Evolutionary conservation across 169 alveolate genomes (phyloP), one percentile per base, ranked within the genome.

Genomic region (Eimeria acervulina): DNA sequence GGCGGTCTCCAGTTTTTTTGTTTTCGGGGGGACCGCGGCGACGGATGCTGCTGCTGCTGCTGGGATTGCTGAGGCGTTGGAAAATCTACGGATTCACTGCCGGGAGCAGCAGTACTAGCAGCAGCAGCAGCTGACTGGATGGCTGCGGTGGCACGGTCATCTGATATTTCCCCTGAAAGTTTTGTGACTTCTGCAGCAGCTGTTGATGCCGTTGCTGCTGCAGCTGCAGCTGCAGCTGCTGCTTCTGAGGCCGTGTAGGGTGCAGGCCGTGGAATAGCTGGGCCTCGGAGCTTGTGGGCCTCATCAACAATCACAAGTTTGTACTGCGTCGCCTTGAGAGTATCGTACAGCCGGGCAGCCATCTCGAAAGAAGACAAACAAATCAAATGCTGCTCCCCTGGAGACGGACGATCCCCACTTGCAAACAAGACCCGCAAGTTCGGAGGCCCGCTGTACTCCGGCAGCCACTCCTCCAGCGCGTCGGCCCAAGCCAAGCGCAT

Each of bases 201-300:
- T 40, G 94, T 28, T 68, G 59, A 31, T 42, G 40, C 68, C 36
- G 80, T 51, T 31, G 44, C 59, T 33, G 33, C 44, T 85, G 42
- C 72, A 3, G 78, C 87, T 13, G 87, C 55, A 28, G 51, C 38
- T 63, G 59, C 74, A 51, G 95, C 89, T 90, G 74, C 95, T 28
- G 78, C 93, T 85, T 85, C 93, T 33, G 93, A 33, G 78, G 80
- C 52, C 63, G 78, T 59, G 80, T 59, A 85, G 31, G 78, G 59
- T 12, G 93, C 61, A 12, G 93, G 81, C 44, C 95, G 47, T 33
- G 78, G 87, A 51, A 74, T 61, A 17, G 95, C 91, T 10, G 96
- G 91, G 17, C 95, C 91, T 44, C 96, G 80, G 80, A 95, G 92
- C 76, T 89, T 87, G 94, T 95, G 96, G 63, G 94, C 80, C 80